Percentiles rank a stretch among this genome's conserved stretches.
Conservation (phyloP, 345 rosid genomes). For the Eucalyptus lansdowneana region DNA sequence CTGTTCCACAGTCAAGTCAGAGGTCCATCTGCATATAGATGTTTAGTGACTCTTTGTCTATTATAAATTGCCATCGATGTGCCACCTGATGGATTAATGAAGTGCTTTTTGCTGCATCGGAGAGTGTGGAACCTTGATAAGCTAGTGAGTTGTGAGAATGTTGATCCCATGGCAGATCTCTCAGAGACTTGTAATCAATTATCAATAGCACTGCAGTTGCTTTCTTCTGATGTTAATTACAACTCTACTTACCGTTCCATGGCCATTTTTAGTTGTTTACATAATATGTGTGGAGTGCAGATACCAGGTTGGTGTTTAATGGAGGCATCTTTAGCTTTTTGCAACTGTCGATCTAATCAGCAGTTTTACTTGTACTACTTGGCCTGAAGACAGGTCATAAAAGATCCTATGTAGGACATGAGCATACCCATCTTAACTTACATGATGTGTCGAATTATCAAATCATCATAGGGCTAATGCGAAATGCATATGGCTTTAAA, state of each 20-base stretch:
- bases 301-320: not conserved
- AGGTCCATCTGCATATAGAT: not conserved
- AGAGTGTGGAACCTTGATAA: not conserved
- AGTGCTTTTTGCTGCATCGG: not conserved
- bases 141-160: not conserved
- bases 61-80: not conserved
- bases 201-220: not conserved
- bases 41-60: not conserved
- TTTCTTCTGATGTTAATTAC: not conserved
- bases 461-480: not conserved
- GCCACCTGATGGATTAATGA: not conserved
- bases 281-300: not conserved
- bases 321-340: not conserved
- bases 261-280: not conserved
- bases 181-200: not conserved
- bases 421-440: not conserved
- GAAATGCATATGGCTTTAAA: not conserved
- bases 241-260: not conserved
- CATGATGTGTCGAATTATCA: not conserved
- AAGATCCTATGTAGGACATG: not conserved
- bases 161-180: not conserved
- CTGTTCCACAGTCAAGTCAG: not conserved
- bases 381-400: not conserved
- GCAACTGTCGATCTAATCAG: not conserved
- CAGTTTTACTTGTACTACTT: not conserved